Base-by-base conservation (phyloP, 192 early-diverging fungal species). In the Linnemannia elongata region DNA sequence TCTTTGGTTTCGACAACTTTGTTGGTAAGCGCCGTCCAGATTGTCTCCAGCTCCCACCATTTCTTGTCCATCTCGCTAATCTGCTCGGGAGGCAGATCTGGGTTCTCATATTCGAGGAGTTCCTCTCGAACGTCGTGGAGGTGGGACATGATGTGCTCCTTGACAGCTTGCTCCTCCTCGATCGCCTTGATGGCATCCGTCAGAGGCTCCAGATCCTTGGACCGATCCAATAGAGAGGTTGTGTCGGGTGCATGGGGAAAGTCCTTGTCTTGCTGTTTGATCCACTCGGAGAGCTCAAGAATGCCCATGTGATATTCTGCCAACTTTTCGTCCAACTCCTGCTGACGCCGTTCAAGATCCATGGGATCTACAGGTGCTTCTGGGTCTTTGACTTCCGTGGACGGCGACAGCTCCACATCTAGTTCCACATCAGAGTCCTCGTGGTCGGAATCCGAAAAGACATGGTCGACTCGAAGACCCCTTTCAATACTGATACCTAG, bases 1-100 rank as follows among this genome's bases (percentile, higher is more conserved):
- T 86, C 84, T 39, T 86, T 86, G 49, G 75, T 45, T 18, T 74
- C 79, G 22, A 86, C 84, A 13, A 86, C 79, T 71, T 81, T 80
- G 55, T 80, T 86, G 33, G 84, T 38, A 45, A 86, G 79, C 27
- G 75, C 69, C 5, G 84, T 86, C 84, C 84, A 86, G 13, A 86
- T 77, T 0, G 84, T 86, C 63, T 86, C 84, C 7, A 86, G 75
- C 24, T 86, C 84, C 84, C 84, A 86, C 84, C 84, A 86, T 72
- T 68, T 69, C 33, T 74, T 86, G 47, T 86, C 84, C 69, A 86
- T 57, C 0, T 86, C 84, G 30, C 75, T 81, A 71, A 86, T 63
- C 69, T 86, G 69, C 33, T 86, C 84, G n/a, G 84, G 84, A 24
- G 84, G 30, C 33, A 86, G 36, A 74, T 81, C 84, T 1, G 84